Evolutionary conservation across 78 protist genomes (phyloP).

Genomic region (Dictyostelium capitatum): DNA sequence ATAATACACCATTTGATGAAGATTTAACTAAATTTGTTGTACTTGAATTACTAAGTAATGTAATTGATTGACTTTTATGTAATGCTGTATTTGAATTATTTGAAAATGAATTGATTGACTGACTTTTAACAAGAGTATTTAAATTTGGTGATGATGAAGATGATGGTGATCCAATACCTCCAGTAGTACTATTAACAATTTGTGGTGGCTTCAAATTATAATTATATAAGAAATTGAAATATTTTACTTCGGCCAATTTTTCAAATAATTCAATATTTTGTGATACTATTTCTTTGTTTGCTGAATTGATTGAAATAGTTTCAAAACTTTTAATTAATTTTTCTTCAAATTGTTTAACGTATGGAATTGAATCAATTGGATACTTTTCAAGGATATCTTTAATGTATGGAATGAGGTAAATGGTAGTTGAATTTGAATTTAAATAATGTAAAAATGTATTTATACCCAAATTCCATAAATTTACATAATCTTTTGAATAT

Average conservation of each 20-base stretch:
- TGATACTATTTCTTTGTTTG: background rate
- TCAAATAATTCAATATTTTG: background rate
- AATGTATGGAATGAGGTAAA: background rate
- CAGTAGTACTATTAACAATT: too few relatives aligned
- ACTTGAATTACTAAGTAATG: background rate
- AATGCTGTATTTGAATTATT: background rate
- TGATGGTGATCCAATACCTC: background rate
- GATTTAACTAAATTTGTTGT: background rate
- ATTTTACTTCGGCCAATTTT: background rate
- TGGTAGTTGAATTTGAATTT: background rate
- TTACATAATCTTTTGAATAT: background rate
- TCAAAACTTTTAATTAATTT: background rate
- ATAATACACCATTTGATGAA: conserved; percentile 3
- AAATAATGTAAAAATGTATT: conserved; percentile 9
- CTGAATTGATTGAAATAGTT: background rate
- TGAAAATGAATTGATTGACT: background rate
- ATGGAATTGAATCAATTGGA: conserved; percentile 19
- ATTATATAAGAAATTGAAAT: background rate
- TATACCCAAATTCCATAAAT: conserved; percentile 6
- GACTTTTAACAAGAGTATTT: background rate
- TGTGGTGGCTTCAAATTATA: conserved; percentile 19
- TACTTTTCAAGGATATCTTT: background rate
- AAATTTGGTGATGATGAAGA: background rate
- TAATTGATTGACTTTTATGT: background rate
- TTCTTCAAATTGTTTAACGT: conserved; percentile 17